Evolutionary conservation across 2,329 filamentous ascomycete genomes (phyloP).

Genomic region (Ophiostoma tasmaniense): DNA sequence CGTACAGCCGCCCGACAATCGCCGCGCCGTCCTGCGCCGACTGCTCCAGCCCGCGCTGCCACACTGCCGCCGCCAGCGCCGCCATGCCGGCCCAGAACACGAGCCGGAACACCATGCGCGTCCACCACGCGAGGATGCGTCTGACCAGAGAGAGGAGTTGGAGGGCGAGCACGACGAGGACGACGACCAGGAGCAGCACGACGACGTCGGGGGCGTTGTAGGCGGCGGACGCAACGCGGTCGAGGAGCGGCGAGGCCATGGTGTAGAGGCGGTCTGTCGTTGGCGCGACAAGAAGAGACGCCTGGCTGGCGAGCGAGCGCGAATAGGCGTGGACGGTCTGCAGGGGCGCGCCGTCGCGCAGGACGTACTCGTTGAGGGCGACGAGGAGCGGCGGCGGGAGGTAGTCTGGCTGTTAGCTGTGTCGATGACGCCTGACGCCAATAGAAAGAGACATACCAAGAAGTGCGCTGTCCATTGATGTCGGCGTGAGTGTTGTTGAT

Average conservation of each 20-base stretch:
- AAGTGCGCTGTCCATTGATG: slow-evolving; percentile 15
- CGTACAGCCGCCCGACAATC: slow-evolving; percentile 35
- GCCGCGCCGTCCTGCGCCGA: slow-evolving; percentile 50
- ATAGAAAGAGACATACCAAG: slow-evolving; percentile 3
- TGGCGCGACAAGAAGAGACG: neutral
- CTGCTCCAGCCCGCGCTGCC: slow-evolving; percentile 57
- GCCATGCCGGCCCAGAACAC: slow-evolving; percentile 56
- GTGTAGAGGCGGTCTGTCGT: slow-evolving; percentile 17
- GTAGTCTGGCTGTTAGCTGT: slow-evolving; percentile 22
- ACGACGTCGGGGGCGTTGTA: slow-evolving; percentile 36
- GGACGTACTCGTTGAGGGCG: slow-evolving; percentile 40
- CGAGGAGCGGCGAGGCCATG: slow-evolving; percentile 34
- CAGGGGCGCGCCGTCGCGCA: slow-evolving; percentile 38
- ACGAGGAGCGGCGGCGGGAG: slow-evolving; percentile 34
- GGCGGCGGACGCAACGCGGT: slow-evolving; percentile 32
- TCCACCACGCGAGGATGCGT: slow-evolving; percentile 68
- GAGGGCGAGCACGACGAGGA: slow-evolving; percentile 50
- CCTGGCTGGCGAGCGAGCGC: slow-evolving; percentile 23
- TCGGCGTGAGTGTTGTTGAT: neutral
- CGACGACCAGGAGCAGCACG: slow-evolving; percentile 40
- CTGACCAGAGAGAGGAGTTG: slow-evolving; percentile 62
- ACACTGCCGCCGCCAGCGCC: slow-evolving; percentile 47
- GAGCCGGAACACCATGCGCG: slow-evolving; percentile 54
- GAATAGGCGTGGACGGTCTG: slow-evolving; percentile 32
- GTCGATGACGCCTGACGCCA: neutral